Conservation (phyloP, 73 alveolate species). For the Chromera velia region DNA sequence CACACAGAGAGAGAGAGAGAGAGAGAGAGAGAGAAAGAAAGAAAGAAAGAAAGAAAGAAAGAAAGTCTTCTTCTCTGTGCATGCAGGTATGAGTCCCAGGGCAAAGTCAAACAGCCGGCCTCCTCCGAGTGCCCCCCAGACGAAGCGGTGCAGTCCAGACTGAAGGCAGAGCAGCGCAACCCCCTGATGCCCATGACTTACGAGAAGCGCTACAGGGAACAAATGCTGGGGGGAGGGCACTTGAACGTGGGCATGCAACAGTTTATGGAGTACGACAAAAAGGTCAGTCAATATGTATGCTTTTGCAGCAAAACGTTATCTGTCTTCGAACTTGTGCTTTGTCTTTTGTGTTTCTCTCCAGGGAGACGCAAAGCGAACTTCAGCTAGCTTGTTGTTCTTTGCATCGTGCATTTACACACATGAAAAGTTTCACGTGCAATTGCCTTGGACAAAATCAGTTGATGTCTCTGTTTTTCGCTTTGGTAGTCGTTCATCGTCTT, state of each 20-base stretch:
- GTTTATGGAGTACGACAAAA: conserved; percentile 74
- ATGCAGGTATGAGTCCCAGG: neutral
- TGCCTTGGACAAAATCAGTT: too few relatives aligned
- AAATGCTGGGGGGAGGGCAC: conserved; percentile 78
- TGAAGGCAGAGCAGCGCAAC: neutral
- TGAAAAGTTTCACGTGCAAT: too few relatives aligned
- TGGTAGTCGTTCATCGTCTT: too few relatives aligned
- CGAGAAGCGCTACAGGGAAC: conserved; percentile 23
- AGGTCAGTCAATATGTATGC: conserved; percentile 34
- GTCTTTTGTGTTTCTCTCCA: neutral
- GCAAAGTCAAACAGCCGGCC: neutral
- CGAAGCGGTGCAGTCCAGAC: neutral
- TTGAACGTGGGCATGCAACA: conserved; percentile 66
- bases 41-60: too few relatives aligned
- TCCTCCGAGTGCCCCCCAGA: neutral
- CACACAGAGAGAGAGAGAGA: neutral
- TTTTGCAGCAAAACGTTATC: too few relatives aligned
- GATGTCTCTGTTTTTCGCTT: too few relatives aligned
- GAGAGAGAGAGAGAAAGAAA: too few relatives aligned
- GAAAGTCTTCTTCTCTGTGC: neutral
- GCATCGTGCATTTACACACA: too few relatives aligned
- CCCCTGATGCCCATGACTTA: neutral
- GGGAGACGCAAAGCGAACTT: conserved; percentile 61
- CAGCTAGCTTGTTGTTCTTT: too few relatives aligned
- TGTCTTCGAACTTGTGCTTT: too few relatives aligned